A percentile compares a stretch with the other conserved stretches of the same genome.
These are phyloP conservation scores for Globisporangium yorkense DNA, from an alignment of 352 stramenopile genomes.

Conservation along the genomic window DNA sequence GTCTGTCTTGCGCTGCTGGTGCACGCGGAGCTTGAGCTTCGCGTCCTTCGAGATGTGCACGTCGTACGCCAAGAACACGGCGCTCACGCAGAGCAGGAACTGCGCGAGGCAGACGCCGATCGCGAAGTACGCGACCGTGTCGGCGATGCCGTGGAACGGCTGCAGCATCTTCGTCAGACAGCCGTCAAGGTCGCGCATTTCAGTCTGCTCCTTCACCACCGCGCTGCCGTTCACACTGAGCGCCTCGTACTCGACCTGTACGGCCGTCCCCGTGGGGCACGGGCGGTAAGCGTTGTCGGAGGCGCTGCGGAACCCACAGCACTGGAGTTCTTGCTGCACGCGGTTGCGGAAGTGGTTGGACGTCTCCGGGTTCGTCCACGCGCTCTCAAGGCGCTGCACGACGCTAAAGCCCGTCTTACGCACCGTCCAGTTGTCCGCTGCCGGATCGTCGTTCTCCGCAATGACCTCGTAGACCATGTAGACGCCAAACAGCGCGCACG, in stretches of 20 bases:
- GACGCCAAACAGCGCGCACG: slow-evolving; percentile 28
- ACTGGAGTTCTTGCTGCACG: slow-evolving; percentile 62
- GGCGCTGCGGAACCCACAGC: slow-evolving; percentile 53
- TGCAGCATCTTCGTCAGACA: slow-evolving; percentile 51
- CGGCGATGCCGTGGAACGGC: slow-evolving; percentile 36
- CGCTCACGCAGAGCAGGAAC: slow-evolving; percentile 29
- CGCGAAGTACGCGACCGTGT: slow-evolving; percentile 35
- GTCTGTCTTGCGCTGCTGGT: slow-evolving; percentile 16
- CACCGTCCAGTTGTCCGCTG: slow-evolving; percentile 62
- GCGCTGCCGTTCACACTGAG: slow-evolving; percentile 49
- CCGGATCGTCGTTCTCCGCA: slow-evolving; percentile 26
- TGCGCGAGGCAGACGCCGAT: slow-evolving; percentile 26
- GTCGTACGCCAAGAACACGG: slow-evolving; percentile 57
- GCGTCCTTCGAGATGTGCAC: slow-evolving; percentile 56
- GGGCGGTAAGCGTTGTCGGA: slow-evolving; percentile 39
- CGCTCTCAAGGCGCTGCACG: slow-evolving; percentile 30
- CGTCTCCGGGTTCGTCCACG: slow-evolving; percentile 32
- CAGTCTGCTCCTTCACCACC: slow-evolving; percentile 33
- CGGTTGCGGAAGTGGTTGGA: slow-evolving; percentile 35
- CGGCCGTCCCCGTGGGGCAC: slow-evolving; percentile 36
- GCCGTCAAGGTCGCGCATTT: slow-evolving; percentile 40
- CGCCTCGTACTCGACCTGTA: slow-evolving; percentile 56
- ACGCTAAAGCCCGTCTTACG: slow-evolving; percentile 70
- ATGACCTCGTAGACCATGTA: slow-evolving; percentile 65
- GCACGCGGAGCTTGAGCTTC: slow-evolving; percentile 62